Conservation (phyloP, 441 rosid species). For the Bocquillonia castaneifolia region DNA sequence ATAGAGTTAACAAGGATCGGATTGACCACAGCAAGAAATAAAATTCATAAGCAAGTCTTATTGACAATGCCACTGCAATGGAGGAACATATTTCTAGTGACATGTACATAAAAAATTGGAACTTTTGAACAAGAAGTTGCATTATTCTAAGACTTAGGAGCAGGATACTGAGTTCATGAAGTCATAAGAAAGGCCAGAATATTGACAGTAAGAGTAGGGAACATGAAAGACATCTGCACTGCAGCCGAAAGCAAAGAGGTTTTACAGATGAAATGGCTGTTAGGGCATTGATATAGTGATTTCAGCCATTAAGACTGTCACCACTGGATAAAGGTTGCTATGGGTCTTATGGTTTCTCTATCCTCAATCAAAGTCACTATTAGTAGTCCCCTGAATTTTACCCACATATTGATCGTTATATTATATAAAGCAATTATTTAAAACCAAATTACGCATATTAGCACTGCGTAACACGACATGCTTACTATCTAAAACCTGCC, state of each 20-base stretch:
- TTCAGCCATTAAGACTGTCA: not conserved
- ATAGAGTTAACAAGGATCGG: not conserved
- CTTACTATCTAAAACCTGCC: not conserved
- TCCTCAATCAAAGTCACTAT: not conserved
- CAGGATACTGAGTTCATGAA: not conserved
- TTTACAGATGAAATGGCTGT: not conserved
- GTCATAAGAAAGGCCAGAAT: not conserved
- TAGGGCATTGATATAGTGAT: not conserved
- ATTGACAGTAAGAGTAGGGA: not conserved
- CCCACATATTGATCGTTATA: not conserved
- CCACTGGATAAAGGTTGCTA: not conserved
- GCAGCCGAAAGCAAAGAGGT: not conserved
- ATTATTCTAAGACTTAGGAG: not conserved
- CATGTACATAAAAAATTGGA: not conserved
- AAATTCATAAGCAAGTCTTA: constrained; percentile 7
- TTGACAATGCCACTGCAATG: constrained; percentile 3
- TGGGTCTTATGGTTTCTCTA: not conserved
- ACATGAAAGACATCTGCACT: not conserved
- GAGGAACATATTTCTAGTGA: constrained; percentile 3
- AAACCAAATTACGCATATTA: not conserved
- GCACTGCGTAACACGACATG: too few species aligned
- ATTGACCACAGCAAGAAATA: not conserved
- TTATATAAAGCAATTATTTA: not conserved
- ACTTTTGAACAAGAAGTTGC: not conserved
- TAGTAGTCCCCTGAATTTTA: not conserved